phyloP scores from a whole-genome alignment of 2,329 filamentous ascomycete genomes.

The Pseudocercospora vitis region DNA sequence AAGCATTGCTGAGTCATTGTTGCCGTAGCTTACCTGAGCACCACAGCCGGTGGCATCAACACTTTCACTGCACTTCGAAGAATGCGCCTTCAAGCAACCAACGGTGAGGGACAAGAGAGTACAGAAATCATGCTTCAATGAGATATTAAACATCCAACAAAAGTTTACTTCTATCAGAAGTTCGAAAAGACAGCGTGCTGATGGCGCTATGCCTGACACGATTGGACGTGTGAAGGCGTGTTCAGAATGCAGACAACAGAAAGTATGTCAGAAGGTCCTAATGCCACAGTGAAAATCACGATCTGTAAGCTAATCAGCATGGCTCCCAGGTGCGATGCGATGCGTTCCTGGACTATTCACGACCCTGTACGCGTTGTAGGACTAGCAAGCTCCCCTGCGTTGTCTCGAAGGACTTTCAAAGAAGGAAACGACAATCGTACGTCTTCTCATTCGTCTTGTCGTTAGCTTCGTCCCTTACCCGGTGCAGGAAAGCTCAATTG shows the following conservation, averaged over 20 bases:
- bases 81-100: too few species aligned
- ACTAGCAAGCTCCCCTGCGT: conserved; percentile 6
- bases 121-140: too few species aligned
- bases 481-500: conserved; percentile 9
- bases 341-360: conserved; percentile 11
- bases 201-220: conserved; percentile 10
- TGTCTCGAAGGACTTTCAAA: conserved; percentile 13
- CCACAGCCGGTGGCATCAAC: too few species aligned
- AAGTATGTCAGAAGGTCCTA: conserved; percentile 4
- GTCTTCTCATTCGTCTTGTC: not conserved
- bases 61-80: too few species aligned
- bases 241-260: conserved; percentile 15
- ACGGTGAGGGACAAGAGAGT: too few species aligned
- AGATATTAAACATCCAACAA: too few species aligned
- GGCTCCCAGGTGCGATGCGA: conserved; percentile 5
- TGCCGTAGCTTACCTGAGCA: not conserved
- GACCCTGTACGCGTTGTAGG: conserved; percentile 10
- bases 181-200: not conserved
- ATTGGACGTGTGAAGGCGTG: conserved; percentile 15
- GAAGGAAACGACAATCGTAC: conserved; percentile 7
- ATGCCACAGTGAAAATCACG: too few species aligned
- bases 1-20: not conserved
- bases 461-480: not conserved
- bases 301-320: too few species aligned
- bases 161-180: not conserved